Evolutionary conservation across 495 filamentous ascomycete genomes (phyloP).

Genomic region (Neurospora intermedia): DNA sequence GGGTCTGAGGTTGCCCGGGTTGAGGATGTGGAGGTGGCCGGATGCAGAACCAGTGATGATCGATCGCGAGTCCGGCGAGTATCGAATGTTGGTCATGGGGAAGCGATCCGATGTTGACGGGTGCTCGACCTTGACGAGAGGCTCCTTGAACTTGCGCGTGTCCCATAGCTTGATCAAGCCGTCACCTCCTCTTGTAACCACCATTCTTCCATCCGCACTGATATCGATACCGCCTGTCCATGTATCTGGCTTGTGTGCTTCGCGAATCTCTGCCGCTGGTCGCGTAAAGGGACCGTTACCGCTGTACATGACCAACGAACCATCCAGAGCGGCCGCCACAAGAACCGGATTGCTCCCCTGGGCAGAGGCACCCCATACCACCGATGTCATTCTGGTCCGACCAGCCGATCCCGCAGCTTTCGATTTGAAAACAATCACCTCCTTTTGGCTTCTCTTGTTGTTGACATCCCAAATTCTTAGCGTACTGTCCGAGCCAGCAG

Average conservation of each 20-base stretch:
- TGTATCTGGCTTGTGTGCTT: conserved; percentile 72
- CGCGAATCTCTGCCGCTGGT: conserved; percentile 73
- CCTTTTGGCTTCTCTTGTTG: conserved; percentile 72
- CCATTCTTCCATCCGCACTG: conserved; percentile 78
- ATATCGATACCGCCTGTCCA: conserved; percentile 94
- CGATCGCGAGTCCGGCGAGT: conserved; percentile 69
- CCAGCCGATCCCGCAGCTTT: conserved; percentile 75
- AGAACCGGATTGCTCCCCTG: conserved; percentile 73
- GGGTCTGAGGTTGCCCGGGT: conserved; percentile 74
- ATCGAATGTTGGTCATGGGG: conserved; percentile 75
- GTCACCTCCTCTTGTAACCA: conserved; percentile 84
- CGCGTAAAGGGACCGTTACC: conserved; percentile 81
- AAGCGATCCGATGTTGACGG: conserved; percentile 74
- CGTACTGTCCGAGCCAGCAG: conserved; percentile 86
- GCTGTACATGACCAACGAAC: conserved; percentile 82
- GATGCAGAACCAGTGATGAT: conserved; percentile 82
- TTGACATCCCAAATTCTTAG: conserved; percentile 95
- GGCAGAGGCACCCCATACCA: conserved; percentile 71
- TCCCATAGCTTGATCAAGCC: conserved; percentile 84
- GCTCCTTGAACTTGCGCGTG: conserved; percentile 86
- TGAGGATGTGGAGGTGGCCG: conserved; percentile 86
- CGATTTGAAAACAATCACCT: conserved; percentile 92
- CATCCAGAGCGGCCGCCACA: conserved; percentile 79
- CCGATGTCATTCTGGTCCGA: conserved; percentile 84
- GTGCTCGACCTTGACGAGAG: conserved; percentile 68